Conservation (phyloP, 2,329 filamentous ascomycete genomes). For the Sphaceloma murrayae region DNA sequence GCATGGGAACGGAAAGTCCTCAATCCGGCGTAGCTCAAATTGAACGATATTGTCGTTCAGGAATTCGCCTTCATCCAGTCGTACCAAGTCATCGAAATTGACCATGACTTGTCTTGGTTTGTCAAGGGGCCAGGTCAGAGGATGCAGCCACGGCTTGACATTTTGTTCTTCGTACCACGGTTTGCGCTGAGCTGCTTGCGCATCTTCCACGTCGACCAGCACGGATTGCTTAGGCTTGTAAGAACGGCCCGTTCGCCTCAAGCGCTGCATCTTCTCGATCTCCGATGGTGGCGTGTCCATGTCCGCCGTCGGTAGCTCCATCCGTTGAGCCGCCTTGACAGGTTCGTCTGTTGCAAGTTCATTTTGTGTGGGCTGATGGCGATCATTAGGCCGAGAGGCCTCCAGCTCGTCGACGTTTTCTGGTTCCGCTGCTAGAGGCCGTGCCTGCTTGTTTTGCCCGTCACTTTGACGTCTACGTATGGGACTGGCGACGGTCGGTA, state of each 20-base stretch:
- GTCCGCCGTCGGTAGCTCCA: too few relatives aligned
- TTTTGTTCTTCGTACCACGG: neutral
- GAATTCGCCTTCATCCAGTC: slow-evolving; percentile 74
- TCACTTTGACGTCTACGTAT: too few relatives aligned
- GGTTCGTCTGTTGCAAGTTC: too few relatives aligned
- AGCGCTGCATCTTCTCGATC: neutral
- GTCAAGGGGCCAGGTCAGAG: slow-evolving; percentile 51
- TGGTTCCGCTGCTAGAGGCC: too few relatives aligned
- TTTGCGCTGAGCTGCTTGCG: neutral
- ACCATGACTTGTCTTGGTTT: slow-evolving; percentile 56
- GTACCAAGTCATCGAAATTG: slow-evolving; percentile 60
- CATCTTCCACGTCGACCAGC: neutral
- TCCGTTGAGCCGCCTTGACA: too few relatives aligned
- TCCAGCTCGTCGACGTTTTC: neutral
- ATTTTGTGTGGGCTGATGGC: too few relatives aligned
- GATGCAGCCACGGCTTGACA: slow-evolving; percentile 27
- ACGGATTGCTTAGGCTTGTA: slow-evolving; percentile 20
- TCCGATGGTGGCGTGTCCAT: neutral
- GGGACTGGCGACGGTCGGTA: too few relatives aligned
- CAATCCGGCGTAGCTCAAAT: slow-evolving; percentile 61
- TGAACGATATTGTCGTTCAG: slow-evolving; percentile 88
- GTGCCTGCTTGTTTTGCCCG: neutral
- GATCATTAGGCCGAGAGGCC: too few relatives aligned
- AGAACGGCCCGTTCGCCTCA: slow-evolving; percentile 19
- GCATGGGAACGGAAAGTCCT: too few relatives aligned